phyloP scores from a whole-genome alignment of 495 filamentous ascomycete genomes.

The Aspergillus sclerotiicarbonarius region DNA sequence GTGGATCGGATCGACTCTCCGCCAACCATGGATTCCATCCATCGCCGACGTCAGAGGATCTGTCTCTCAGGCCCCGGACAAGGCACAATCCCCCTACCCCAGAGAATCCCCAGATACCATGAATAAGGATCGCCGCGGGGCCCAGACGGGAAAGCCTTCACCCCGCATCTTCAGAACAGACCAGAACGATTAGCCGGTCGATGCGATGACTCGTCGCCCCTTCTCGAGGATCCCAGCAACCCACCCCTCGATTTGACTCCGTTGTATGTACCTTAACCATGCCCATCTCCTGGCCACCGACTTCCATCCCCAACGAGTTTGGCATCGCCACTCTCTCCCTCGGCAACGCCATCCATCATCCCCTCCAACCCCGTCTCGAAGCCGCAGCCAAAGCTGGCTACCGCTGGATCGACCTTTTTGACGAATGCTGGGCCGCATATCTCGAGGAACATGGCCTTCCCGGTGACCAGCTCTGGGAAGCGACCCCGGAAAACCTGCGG shows the following conservation, averaged over 20 bases:
- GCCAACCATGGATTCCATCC: background rate
- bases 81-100: background rate
- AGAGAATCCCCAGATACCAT: background rate
- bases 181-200: background rate
- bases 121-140: background rate
- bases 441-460: slow-evolving; percentile 27
- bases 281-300: slow-evolving; percentile 17
- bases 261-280: slow-evolving; percentile 12
- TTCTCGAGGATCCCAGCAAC: background rate
- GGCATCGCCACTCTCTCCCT: slow-evolving; percentile 36
- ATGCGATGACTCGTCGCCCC: background rate
- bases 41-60: background rate
- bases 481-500: slow-evolving; percentile 25
- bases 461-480: slow-evolving; percentile 28
- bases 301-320: slow-evolving; percentile 15
- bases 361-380: slow-evolving; percentile 25
- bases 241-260: background rate
- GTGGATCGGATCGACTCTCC: too few relatives aligned
- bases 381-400: slow-evolving; percentile 33
- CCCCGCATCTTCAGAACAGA: background rate
- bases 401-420: slow-evolving; percentile 36
- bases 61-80: background rate
- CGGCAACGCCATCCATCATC: slow-evolving; percentile 30
- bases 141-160: background rate
- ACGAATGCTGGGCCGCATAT: slow-evolving; percentile 39